phyloP scores from a whole-genome alignment of 495 filamentous ascomycete species.

The Penicillium cinerascens region DNA sequence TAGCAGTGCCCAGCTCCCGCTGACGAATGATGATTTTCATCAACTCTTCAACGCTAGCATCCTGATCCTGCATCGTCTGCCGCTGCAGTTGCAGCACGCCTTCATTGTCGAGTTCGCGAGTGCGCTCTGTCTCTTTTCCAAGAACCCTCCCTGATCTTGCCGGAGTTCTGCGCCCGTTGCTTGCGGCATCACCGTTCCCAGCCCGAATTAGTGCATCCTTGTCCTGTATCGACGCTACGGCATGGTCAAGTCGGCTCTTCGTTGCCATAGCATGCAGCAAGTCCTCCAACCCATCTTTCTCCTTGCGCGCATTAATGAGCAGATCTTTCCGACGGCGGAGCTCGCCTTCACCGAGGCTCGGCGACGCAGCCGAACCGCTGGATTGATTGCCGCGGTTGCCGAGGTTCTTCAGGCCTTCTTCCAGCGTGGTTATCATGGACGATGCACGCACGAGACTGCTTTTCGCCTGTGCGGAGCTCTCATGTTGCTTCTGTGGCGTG shows the following conservation, averaged over 20 bases:
- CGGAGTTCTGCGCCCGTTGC: slow-evolving; percentile 22
- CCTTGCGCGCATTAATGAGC: slow-evolving; percentile 70
- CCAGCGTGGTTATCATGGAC: slow-evolving; percentile 61
- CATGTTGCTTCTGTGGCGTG: slow-evolving; percentile 64
- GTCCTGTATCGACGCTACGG: slow-evolving; percentile 50
- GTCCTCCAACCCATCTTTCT: slow-evolving; percentile 82
- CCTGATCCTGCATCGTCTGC: slow-evolving; percentile 77
- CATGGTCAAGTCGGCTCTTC: slow-evolving; percentile 47
- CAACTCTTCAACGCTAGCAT: slow-evolving; percentile 72
- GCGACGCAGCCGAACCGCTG: not conserved
- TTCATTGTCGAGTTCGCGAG: slow-evolving; percentile 83
- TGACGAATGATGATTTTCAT: slow-evolving; percentile 73
- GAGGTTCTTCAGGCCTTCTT: slow-evolving; percentile 62
- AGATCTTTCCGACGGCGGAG: slow-evolving; percentile 75
- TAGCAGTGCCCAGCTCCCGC: slow-evolving; percentile 80
- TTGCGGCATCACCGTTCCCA: slow-evolving; percentile 9
- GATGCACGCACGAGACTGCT: slow-evolving; percentile 72
- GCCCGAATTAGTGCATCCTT: slow-evolving; percentile 50
- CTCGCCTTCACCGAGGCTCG: slow-evolving; percentile 78
- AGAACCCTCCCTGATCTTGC: slow-evolving; percentile 62
- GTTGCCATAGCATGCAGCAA: slow-evolving; percentile 68
- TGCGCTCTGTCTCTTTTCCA: slow-evolving; percentile 84
- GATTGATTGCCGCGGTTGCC: slow-evolving; percentile 10
- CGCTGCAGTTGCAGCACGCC: slow-evolving; percentile 83
- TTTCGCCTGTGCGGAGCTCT: slow-evolving; percentile 79